Percentiles rank a stretch among this genome's conserved stretches.
These are phyloP conservation scores for Diaporthe vexans DNA, from an alignment of 2,329 filamentous ascomycete species.

Conservation along the genomic window DNA sequence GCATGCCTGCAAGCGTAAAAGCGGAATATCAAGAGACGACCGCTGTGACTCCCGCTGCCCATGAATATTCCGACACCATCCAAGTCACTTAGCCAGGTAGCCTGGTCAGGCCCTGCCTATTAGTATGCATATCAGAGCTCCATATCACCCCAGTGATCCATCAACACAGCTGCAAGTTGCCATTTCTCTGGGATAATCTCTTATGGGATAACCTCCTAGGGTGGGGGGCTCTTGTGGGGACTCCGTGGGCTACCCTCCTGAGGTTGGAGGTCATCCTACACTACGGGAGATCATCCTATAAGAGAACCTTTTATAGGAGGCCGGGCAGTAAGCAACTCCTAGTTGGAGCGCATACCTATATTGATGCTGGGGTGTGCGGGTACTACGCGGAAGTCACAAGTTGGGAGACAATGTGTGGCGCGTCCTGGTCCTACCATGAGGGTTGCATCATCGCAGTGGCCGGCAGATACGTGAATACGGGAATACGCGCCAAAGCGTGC, in stretches of 20 bases:
- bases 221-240: too few species aligned
- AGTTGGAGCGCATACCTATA: too few species aligned
- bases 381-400: not conserved
- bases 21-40: not conserved
- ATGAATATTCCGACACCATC: not conserved
- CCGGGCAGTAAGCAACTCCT: too few species aligned
- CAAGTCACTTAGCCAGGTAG: not conserved
- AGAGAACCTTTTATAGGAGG: not conserved
- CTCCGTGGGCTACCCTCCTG: too few species aligned
- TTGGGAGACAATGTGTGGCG: not conserved
- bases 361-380: too few species aligned
- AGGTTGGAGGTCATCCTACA: too few species aligned
- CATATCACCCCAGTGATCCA: not conserved
- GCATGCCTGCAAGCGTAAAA: not conserved
- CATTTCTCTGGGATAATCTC: too few species aligned
- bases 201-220: too few species aligned
- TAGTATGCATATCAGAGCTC: not conserved
- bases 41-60: not conserved
- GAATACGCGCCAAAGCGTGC: not conserved
- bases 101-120: not conserved
- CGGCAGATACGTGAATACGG: not conserved
- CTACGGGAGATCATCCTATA: too few species aligned
- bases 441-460: not conserved
- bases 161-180: too few species aligned
- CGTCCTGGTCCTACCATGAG: not conserved